phyloP scores from a whole-genome alignment of 495 filamentous ascomycete species.

The Pyrenopolyporus hunteri region DNA sequence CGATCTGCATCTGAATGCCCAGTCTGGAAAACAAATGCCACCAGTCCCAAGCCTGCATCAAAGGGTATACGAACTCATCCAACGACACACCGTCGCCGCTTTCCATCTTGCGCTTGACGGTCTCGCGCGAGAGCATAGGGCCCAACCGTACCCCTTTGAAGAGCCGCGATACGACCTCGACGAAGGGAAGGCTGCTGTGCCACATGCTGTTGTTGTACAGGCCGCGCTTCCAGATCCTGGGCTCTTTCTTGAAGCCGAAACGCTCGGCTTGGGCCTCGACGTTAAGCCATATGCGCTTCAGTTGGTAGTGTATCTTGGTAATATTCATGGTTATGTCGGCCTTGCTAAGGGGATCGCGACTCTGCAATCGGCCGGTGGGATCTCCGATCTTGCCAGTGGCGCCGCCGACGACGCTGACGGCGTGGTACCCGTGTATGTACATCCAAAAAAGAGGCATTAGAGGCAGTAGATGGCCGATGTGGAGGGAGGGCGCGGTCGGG shows the following conservation, averaged over 20 bases:
- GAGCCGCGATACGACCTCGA: constrained; percentile 74
- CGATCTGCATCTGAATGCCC: constrained; percentile 81
- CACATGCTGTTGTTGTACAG: constrained; percentile 81
- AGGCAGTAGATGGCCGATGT: constrained; percentile 90
- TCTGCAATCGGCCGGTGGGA: constrained; percentile 75
- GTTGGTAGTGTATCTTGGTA: constrained; percentile 77
- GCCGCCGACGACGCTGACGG: constrained; percentile 80
- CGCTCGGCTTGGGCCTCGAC: constrained; percentile 66
- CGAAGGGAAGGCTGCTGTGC: constrained; percentile 70
- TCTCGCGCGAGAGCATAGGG: constrained; percentile 86
- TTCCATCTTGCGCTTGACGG: constrained; percentile 80
- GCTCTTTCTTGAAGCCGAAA: constrained; percentile 66
- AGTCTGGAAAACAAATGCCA: constrained; percentile 73
- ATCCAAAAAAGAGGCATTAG: constrained; percentile 95
- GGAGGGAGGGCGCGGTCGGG: constrained; percentile 87
- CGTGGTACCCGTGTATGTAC: constrained; percentile 79
- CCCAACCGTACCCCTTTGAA: constrained; percentile 77
- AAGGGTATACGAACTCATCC: constrained; percentile 89
- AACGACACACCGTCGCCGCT: constrained; percentile 90
- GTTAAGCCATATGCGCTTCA: constrained; percentile 77
- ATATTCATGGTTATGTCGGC: constrained; percentile 70
- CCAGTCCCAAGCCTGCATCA: constrained; percentile 98
- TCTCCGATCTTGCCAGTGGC: constrained; percentile 88
- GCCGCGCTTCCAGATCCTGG: constrained; percentile 63
- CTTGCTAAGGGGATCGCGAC: constrained; percentile 62